Percentiles rank a stretch among this genome's conserved stretches.
phyloP scores from a whole-genome alignment of 2,329 filamentous ascomycete species.

The Xylariaceae sp. region DNA sequence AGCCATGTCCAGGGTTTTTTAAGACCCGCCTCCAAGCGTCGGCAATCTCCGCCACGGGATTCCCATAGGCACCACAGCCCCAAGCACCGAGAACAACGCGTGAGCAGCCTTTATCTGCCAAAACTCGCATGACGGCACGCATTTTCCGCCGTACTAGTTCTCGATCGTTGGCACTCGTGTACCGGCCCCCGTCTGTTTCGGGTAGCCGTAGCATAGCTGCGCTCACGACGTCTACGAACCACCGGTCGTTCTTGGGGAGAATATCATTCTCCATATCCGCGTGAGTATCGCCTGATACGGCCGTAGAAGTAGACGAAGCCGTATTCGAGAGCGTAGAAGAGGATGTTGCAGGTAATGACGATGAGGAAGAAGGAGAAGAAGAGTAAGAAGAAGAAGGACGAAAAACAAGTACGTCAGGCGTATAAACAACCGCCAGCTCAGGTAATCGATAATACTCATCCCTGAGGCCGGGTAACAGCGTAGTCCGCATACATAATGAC shows the following conservation, averaged over 20 bases:
- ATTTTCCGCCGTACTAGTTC: slow-evolving; percentile 51
- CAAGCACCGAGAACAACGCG: slow-evolving; percentile 56
- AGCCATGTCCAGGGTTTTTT: too few species aligned
- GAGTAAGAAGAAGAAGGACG: slow-evolving; percentile 26
- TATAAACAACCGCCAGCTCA: slow-evolving; percentile 51
- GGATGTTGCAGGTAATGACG: neutral
- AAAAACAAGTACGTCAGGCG: slow-evolving; percentile 55
- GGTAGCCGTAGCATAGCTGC: slow-evolving; percentile 56
- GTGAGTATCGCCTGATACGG: slow-evolving; percentile 6
- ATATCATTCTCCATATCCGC: slow-evolving; percentile 32
- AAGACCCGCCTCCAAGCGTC: slow-evolving; percentile 45
- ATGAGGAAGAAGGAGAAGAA: neutral
- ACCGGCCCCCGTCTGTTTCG: slow-evolving; percentile 40
- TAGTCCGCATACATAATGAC: slow-evolving; percentile 55
- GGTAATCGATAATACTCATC: slow-evolving; percentile 56
- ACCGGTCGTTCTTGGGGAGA: slow-evolving; percentile 44
- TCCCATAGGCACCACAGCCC: slow-evolving; percentile 60
- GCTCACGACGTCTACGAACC: slow-evolving; percentile 53
- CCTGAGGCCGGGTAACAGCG: slow-evolving; percentile 51
- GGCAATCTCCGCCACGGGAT: slow-evolving; percentile 55
- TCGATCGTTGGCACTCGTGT: slow-evolving; percentile 43
- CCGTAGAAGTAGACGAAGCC: too few species aligned
- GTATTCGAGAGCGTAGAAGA: slow-evolving; percentile 22
- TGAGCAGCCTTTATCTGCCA: slow-evolving; percentile 39
- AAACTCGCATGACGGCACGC: slow-evolving; percentile 50